Evolutionary conservation across 805 yeast species (phyloP).

Genomic region (Geotrichum ghanense): DNA sequence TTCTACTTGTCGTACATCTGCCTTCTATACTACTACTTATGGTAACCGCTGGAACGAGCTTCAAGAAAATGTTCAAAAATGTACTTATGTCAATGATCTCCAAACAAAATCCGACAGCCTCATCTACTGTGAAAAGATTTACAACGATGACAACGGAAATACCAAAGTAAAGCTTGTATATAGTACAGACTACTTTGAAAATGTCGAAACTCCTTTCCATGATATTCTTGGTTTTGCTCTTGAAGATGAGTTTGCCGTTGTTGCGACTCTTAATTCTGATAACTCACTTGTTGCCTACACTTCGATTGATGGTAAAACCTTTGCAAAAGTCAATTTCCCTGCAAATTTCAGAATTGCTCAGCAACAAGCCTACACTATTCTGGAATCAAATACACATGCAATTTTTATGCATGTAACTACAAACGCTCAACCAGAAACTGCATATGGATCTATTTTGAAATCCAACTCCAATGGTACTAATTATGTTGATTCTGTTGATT

Average conservation of each 20-base stretch:
- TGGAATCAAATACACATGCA: constrained; percentile 61
- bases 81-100: constrained; percentile 60
- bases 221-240: constrained; percentile 63
- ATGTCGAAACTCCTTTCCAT: constrained; percentile 35
- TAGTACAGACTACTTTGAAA: constrained; percentile 40
- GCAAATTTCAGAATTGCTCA: constrained; percentile 44
- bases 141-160: constrained; percentile 4
- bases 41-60: constrained; percentile 54
- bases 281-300: constrained; percentile 55
- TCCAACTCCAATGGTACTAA: constrained; percentile 89
- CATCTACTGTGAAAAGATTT: constrained; percentile 47
- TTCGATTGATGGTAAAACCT: constrained; percentile 64
- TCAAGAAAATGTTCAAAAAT: constrained; percentile 40
- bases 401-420: constrained; percentile 80
- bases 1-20: constrained; percentile 41
- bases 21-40: constrained; percentile 53
- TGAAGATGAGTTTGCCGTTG: constrained; percentile 60
- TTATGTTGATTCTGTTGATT: constrained; percentile 53
- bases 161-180: constrained; percentile 28
- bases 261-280: constrained; percentile 39
- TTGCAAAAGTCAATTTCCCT: constrained; percentile 77
- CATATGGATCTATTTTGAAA: constrained; percentile 71
- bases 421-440: constrained; percentile 34
- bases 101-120: constrained; percentile 35
- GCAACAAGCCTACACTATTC: constrained; percentile 66